Evolutionary conservation across 306 rosid genomes (phyloP), one percentile per base, ranked within the genome.

Genomic region (Vigna radiata): DNA sequence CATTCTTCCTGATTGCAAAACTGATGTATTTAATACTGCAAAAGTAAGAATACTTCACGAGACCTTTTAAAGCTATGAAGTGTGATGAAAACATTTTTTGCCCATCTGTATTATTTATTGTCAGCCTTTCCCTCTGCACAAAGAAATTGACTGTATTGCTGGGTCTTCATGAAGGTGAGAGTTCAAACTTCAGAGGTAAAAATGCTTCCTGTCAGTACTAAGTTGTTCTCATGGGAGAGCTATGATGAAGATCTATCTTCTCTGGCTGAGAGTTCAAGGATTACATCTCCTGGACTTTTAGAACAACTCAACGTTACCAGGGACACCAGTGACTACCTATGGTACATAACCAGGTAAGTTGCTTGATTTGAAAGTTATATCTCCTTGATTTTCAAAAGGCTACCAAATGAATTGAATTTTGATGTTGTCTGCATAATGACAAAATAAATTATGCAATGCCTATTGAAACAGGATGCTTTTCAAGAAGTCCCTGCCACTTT

Each of bases 1-100:
- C 88, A 95, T 95, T 79, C 97, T 95, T 56, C 99, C 99, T 41
- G 91, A 95, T 75, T 95, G 99, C 88, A 89, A 78, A 79, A 83
- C 81, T 15, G 87, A 12, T 55, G 89, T 86, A 36, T 95, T 82
- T 50, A 95, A 95, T 85, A 95, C 97, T n/a, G 99, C 99, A 80
- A 79, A 77, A 76, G 99, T 95, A 87, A 83, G 87, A 70, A 44
- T 56, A 49, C 52, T 68, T 67, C 46, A 14, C 1, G 7, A 64
- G 25, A 25, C 56, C 50, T 77, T 75, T 43, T 41, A 43, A 75
- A 44, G 47, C 70, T 12, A 71, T 66, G 69, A 15, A 46, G 56
- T 54, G 65, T 14, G 25, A 66, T 50, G 39, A 27, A 65, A 84
- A 52, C 37, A 70, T 54, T 31, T 41, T 47, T 48, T 71, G 50